Evolutionary conservation across 2,329 filamentous ascomycete species (phyloP), one percentile per base, ranked within the genome.

Genomic region (Ophiostoma sp.): DNA sequence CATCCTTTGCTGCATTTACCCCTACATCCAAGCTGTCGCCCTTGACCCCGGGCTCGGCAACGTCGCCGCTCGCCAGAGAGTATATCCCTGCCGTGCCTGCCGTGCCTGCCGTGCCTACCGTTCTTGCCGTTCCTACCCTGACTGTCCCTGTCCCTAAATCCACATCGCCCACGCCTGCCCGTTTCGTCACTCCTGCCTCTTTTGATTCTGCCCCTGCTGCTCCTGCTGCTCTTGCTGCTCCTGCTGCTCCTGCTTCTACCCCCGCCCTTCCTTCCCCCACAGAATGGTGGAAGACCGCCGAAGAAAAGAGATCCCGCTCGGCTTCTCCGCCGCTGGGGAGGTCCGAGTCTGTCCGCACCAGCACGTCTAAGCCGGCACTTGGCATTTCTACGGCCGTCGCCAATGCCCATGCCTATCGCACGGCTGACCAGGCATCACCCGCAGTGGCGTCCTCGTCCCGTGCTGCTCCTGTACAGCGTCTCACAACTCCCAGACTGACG

Each of bases 211-310:
- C 60, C 40, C 58, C 58, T 18, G 4, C 16, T 27, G 27, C 6
- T 14, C 36, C 7, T 40, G 55, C 18, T 4, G 7, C 45, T 4
- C 40, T 67, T 9, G 14, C 65, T 5, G 18, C 38, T 1, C 14
- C 36, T 1, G 16, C n/a, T 5, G 38, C 45, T 4, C 5, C 44
- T 3, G 38, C 66, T 1, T 11, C 64, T 1, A 42, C 65, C 5
- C 49, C 52, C 2, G 44, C 40, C 1, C 62, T 58, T 3, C 55
- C 64, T 14, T 42, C 52, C 3, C 18, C 62, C 11, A 41, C 58
- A 41, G 75, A 76, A 42, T 80, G 78, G 78, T 81, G 80, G 79
- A 76, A 73, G 52, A 58, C 72, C 18, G 74, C 76, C 70, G 76
- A 77, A 69, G 70, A 67, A 66, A 44, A 60, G 18, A 64, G 40